These are phyloP conservation scores for Pichiaceae sp. DNA, from an alignment of 1,139 yeast species.

Conservation along the genomic window DNA sequence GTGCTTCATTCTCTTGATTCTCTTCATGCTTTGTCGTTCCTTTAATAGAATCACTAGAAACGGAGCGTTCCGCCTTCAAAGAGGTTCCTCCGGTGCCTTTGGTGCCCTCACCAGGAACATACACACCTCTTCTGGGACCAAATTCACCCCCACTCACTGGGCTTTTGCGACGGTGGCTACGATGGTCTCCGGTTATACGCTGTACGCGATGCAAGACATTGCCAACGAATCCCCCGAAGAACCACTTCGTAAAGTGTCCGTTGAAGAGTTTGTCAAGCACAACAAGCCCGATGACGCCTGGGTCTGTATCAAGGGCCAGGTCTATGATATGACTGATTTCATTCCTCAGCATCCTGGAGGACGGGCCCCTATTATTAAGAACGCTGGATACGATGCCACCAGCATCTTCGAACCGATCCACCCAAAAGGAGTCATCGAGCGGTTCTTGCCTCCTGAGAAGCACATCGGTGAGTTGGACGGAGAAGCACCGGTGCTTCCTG, in stretches of 20 bases:
- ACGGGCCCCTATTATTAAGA: constrained; percentile 54
- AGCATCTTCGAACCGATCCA: constrained; percentile 81
- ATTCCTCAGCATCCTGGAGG: constrained; percentile 89
- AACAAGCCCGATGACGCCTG: constrained; percentile 63
- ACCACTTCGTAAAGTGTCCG: constrained; percentile 7
- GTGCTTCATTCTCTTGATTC: too few species aligned
- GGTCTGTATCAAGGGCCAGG: constrained; percentile 81
- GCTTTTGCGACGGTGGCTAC: background rate
- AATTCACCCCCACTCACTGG: background rate
- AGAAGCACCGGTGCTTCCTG: constrained; percentile 23
- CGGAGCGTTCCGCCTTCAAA: too few species aligned
- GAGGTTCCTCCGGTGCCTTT: too few species aligned
- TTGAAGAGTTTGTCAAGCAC: constrained; percentile 58
- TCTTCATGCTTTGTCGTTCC: too few species aligned
- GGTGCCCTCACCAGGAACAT: too few species aligned
- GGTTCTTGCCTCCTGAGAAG: constrained; percentile 26
- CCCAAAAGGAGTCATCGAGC: constrained; percentile 46
- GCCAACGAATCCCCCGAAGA: constrained; percentile 3
- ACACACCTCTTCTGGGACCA: too few species aligned
- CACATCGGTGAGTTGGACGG: constrained; percentile 26
- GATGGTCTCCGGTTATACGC: background rate
- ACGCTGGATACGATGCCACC: constrained; percentile 90
- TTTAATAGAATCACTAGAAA: too few species aligned
- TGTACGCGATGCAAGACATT: background rate
- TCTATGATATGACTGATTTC: constrained; percentile 76